These are phyloP conservation scores for Byssothecium circinans DNA, from an alignment of 2,329 filamentous ascomycete genomes.

Conservation along the genomic window DNA sequence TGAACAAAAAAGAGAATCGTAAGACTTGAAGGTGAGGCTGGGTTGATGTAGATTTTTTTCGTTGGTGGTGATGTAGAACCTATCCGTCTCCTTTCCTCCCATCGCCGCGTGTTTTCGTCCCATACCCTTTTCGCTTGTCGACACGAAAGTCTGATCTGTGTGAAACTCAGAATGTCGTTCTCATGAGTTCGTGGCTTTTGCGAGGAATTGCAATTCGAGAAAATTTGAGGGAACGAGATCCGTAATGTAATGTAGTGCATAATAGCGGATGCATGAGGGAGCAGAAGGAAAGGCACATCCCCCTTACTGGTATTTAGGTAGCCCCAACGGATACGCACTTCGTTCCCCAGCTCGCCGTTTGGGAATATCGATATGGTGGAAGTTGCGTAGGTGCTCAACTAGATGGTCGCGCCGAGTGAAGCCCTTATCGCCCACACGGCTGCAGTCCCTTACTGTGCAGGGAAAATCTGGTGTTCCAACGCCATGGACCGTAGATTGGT, in stretches of 20 bases:
- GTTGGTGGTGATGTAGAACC: too few species aligned
- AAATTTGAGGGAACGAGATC: background rate
- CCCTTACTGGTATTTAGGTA: slow-evolving; percentile 14
- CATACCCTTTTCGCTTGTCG: slow-evolving; percentile 9
- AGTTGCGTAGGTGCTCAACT: slow-evolving; percentile 59
- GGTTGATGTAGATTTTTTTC: too few species aligned
- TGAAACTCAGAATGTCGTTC: slow-evolving; percentile 4
- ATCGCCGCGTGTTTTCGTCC: slow-evolving; percentile 1
- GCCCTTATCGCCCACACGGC: slow-evolving; percentile 44
- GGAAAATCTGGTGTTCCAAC: slow-evolving; percentile 34
- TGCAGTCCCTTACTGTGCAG: slow-evolving; percentile 33
- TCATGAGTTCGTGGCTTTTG: too few species aligned
- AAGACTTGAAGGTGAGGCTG: too few species aligned
- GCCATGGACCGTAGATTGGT: slow-evolving; percentile 39
- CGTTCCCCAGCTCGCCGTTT: slow-evolving; percentile 41
- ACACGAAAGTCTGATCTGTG: slow-evolving; percentile 6
- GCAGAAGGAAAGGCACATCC: background rate
- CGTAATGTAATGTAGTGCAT: background rate
- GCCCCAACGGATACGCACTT: slow-evolving; percentile 31
- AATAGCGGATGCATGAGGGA: background rate
- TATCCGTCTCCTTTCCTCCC: background rate
- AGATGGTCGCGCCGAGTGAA: slow-evolving; percentile 62
- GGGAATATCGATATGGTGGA: slow-evolving; percentile 54
- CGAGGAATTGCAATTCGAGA: background rate
- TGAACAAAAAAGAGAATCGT: too few species aligned